A percentile compares a stretch with the other conserved stretches of the same genome.
Evolutionary conservation across 176 grass and related monocot genomes (phyloP).

Genomic region (Bonia amplexicaulis): DNA sequence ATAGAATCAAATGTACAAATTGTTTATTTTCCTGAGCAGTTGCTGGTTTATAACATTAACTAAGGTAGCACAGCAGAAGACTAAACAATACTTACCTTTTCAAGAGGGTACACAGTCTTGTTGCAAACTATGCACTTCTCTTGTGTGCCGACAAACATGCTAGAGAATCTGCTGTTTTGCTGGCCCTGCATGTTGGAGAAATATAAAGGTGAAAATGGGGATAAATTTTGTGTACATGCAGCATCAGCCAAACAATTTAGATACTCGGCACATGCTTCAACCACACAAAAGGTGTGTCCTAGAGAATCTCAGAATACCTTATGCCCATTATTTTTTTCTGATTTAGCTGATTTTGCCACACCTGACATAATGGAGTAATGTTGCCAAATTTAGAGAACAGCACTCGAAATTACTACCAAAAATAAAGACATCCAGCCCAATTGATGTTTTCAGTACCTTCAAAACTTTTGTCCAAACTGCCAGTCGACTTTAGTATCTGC

Average conservation of each 20-base stretch:
- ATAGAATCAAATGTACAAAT: not conserved
- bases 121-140: slow-evolving; percentile 90
- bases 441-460: slow-evolving; percentile 56
- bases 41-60: slow-evolving; percentile 13
- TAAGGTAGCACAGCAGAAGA: not conserved
- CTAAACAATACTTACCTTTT: slow-evolving; percentile 60
- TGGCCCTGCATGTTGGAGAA: slow-evolving; percentile 42
- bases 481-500: slow-evolving; percentile 88
- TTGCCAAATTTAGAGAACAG: not conserved
- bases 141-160: slow-evolving; percentile 83
- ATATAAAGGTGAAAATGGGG: not conserved
- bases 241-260: not conserved
- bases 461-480: slow-evolving; percentile 99
- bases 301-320: slow-evolving; percentile 55
- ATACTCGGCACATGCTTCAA: not conserved
- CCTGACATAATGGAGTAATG: slow-evolving; percentile 38
- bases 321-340: slow-evolving; percentile 57
- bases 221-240: not conserved
- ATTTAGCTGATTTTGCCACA: slow-evolving; percentile 54
- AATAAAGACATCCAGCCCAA: not conserved
- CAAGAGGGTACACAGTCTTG: slow-evolving; percentile 90
- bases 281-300: not conserved
- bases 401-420: not conserved
- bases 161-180: slow-evolving; percentile 67
- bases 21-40: not conserved